phyloP scores from a whole-genome alignment of 768 basidiomycete genomes.

The Boletales sp. region DNA sequence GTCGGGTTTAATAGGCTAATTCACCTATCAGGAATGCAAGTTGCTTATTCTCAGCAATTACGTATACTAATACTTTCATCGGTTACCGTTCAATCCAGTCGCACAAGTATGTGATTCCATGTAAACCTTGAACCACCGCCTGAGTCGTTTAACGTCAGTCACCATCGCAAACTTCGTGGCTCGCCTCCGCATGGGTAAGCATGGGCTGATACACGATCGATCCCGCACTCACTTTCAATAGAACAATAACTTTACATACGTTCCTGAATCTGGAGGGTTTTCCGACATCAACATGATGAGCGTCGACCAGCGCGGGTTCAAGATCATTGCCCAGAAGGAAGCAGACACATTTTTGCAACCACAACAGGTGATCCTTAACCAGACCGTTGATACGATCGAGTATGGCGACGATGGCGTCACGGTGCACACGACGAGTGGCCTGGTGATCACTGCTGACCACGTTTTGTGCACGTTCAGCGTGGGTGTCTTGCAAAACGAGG shows the following conservation, averaged over 20 bases:
- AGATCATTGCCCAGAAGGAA: slow-evolving; percentile 51
- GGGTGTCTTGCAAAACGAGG: slow-evolving; percentile 64
- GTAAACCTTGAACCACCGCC: not conserved
- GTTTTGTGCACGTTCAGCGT: slow-evolving; percentile 67
- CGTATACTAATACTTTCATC: not conserved
- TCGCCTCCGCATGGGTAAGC: slow-evolving; percentile 62
- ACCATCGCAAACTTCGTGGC: slow-evolving; percentile 60
- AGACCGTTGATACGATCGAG: slow-evolving; percentile 46
- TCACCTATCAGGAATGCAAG: slow-evolving; percentile 27
- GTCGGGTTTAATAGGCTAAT: slow-evolving; percentile 1
- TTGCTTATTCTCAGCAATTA: not conserved
- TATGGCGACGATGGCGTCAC: slow-evolving; percentile 43
- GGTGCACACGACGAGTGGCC: slow-evolving; percentile 45
- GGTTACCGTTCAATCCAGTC: slow-evolving; percentile 4
- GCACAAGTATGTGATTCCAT: slow-evolving; percentile 23
- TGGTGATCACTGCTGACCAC: slow-evolving; percentile 49
- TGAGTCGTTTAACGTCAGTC: slow-evolving; percentile 42
- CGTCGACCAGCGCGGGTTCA: slow-evolving; percentile 66
- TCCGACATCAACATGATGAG: slow-evolving; percentile 50
- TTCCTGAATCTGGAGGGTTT: slow-evolving; percentile 52
- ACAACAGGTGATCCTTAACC: slow-evolving; percentile 45
- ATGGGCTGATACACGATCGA: not conserved
- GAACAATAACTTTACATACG: slow-evolving; percentile 62
- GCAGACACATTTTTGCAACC: slow-evolving; percentile 51
- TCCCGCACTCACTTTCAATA: slow-evolving; percentile 20